Evolutionary conservation across 2,329 filamentous ascomycete species (phyloP).

Genomic region (Proliferodiscus dingleyae): DNA sequence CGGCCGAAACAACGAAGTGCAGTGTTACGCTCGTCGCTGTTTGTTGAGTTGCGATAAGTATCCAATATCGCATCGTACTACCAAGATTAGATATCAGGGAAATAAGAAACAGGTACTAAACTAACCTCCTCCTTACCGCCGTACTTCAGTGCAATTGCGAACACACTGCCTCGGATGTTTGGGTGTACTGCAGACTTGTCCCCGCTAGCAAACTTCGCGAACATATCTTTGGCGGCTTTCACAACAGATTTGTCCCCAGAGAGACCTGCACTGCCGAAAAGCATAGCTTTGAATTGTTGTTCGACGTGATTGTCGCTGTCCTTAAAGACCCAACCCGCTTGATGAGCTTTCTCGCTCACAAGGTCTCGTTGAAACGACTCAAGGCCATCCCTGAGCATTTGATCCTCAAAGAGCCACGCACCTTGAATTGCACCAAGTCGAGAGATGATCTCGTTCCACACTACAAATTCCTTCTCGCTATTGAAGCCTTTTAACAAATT

Average conservation of each 20-base stretch:
- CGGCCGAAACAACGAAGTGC: slow-evolving; percentile 80
- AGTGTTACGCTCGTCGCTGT: slow-evolving; percentile 85
- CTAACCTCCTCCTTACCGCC: slow-evolving; percentile 76
- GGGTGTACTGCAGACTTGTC: slow-evolving; percentile 82
- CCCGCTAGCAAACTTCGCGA: slow-evolving; percentile 74
- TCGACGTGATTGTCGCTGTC: slow-evolving; percentile 82
- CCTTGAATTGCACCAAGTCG: slow-evolving; percentile 73
- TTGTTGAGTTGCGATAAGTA: slow-evolving; percentile 69
- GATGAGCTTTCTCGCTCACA: slow-evolving; percentile 73
- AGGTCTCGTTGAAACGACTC: slow-evolving; percentile 80
- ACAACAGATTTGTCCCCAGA: slow-evolving; percentile 75
- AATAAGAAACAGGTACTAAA: slow-evolving; percentile 3
- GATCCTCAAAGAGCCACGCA: slow-evolving; percentile 85
- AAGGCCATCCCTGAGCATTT: slow-evolving; percentile 66
- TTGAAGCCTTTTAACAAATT: slow-evolving; percentile 83
- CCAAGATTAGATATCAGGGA: slow-evolving; percentile 14
- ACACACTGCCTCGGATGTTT: slow-evolving; percentile 83
- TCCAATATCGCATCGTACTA: slow-evolving; percentile 73
- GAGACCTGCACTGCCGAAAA: slow-evolving; percentile 80
- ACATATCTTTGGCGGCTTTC: slow-evolving; percentile 82
- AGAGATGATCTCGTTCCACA: slow-evolving; percentile 88
- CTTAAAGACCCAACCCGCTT: slow-evolving; percentile 83
- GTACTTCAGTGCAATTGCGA: slow-evolving; percentile 76
- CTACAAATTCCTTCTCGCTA: slow-evolving; percentile 80
- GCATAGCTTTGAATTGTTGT: slow-evolving; percentile 89